Base-by-base conservation (phyloP, 768 basidiomycete genomes). In the Lanmaoa pseudosensibilis region DNA sequence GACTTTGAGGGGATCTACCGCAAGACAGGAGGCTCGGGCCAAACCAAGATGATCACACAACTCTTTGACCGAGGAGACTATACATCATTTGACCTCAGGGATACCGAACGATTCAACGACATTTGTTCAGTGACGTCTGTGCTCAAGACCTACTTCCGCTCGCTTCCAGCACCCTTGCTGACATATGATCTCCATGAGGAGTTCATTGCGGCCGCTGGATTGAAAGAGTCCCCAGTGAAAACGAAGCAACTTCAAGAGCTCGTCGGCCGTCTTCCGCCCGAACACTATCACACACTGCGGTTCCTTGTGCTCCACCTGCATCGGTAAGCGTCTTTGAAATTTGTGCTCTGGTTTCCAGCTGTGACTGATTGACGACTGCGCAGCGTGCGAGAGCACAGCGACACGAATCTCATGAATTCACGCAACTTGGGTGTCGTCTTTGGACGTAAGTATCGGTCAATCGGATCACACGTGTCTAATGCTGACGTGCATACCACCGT, bases 1-100 rank as follows among this genome's bases (percentile, higher is more conserved):
- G 93, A 97, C 56, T 94, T 94, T 66, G 97, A 99, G 72, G 97
- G 97, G 12, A 93, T 99, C 60, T 99, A 99, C 73, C 92, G 97
- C 60, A 99, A 99, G 77, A 93, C 88, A 0, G 97, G 97, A 32
- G 97, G 97, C 3, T 86, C 90, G 30, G 83, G 90, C 3, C 95
- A 95, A 65, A 90, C 92, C 36, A 96, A 96, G 76, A 81, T 81
- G 50, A 98, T 99, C 74, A 94, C 92, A 0, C 91, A 95, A 60
- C 78, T 96, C 25, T 99, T 99, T 65, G 97, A 98, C 67, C 83
- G 90, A 46, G 94, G 93, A 52, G 88, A 96, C 70, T 96, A 97
- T 70, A 69, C 78, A 16, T 78, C 92, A 0, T 98, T 99, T 69
- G 94, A 98, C 67, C 82, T 98, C 36, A 78, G 80, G 45, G 94